Conservation (phyloP, 345 rosid species). For the Capsella bursapastoris region DNA sequence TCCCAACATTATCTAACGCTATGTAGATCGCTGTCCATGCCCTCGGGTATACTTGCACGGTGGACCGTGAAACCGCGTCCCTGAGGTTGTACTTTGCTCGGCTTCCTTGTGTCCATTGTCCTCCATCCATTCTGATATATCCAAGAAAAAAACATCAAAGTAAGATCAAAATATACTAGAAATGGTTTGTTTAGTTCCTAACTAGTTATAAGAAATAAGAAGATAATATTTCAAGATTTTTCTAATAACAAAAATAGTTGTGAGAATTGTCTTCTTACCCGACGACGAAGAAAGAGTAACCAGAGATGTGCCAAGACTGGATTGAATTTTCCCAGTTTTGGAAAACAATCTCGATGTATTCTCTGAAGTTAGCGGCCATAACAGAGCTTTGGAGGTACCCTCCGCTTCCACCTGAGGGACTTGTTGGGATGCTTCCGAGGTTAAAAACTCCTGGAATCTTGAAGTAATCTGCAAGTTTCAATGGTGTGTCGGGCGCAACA, state of each 20-base stretch:
- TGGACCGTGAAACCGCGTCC: slow-evolving; percentile 80
- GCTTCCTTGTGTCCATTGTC: slow-evolving; percentile 83
- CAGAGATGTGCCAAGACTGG: slow-evolving; percentile 89
- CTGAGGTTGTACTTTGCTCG: slow-evolving; percentile 71
- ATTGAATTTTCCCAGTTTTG: slow-evolving; percentile 78
- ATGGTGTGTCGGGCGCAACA: slow-evolving; percentile 75
- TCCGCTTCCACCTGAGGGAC: slow-evolving; percentile 61
- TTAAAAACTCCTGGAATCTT: slow-evolving; percentile 83
- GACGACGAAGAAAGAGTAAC: slow-evolving; percentile 83
- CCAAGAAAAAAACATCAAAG: slow-evolving; percentile 15
- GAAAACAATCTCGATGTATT: slow-evolving; percentile 82
- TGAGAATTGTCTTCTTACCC: slow-evolving; percentile 60
- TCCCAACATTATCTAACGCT: slow-evolving; percentile 91
- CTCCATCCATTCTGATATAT: slow-evolving; percentile 85
- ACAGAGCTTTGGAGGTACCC: slow-evolving; percentile 79
- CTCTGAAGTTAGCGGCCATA: slow-evolving; percentile 69
- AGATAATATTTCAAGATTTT: neutral
- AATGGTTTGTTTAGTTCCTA: neutral
- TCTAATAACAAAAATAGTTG: neutral
- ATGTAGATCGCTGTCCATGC: slow-evolving; percentile 90
- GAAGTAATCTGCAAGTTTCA: slow-evolving; percentile 92
- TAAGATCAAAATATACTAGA: neutral
- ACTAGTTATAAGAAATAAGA: neutral
- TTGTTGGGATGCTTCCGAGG: slow-evolving; percentile 70
- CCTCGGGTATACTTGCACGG: slow-evolving; percentile 84